Base-by-base conservation (phyloP, 2,329 filamentous ascomycete species). In the Beauveria sp. region DNA sequence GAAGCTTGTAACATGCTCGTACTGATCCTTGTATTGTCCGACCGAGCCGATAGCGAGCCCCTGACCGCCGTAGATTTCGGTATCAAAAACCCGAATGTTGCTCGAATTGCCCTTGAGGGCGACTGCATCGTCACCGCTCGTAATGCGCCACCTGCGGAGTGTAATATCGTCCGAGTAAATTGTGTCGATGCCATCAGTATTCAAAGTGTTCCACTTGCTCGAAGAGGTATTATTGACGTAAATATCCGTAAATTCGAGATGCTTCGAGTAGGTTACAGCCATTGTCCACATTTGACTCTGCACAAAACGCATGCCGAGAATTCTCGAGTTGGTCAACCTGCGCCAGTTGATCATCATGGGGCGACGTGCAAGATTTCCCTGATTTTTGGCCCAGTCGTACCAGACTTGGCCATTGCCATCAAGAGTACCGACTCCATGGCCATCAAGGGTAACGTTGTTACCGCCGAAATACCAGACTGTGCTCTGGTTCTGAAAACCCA, bases 251-350 rank as follows among this genome's bases (percentile, higher is more conserved):
- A 84, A 71, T 0, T 79, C 69, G 2, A 80, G 70, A 54, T 79
- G 70, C 7, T 76, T 63, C 3, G 78, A 79, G 67, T 79, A 71
- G 10, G 79, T 80, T 34, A 83, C 75, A 1, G 79, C 79, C 75
- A 84, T 79, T 0, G 80, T 80, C 77, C 83, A 86, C 83, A 86
- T 85, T 70, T 85, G 83, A 63, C 77, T 81, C 63, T 82, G 77
- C 8, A 85, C 70, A 63, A 83, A 84, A 2, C 73, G 73, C 18
- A 85, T 62, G 3, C 80, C 76, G 43, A 73, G 70, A 14, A 85
- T 72, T 3, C 78, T 67, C 0, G 78, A 79, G 66, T 84, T 78
- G 5, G 70, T 78, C 3, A 81, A 73, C 3, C 73, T 71, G 20
- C 71, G 64, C 55, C 71, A 71, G 61, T 74, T 77, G 66, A 85